phyloP scores from a whole-genome alignment of 495 filamentous ascomycete genomes.

The Collariella sp. region DNA sequence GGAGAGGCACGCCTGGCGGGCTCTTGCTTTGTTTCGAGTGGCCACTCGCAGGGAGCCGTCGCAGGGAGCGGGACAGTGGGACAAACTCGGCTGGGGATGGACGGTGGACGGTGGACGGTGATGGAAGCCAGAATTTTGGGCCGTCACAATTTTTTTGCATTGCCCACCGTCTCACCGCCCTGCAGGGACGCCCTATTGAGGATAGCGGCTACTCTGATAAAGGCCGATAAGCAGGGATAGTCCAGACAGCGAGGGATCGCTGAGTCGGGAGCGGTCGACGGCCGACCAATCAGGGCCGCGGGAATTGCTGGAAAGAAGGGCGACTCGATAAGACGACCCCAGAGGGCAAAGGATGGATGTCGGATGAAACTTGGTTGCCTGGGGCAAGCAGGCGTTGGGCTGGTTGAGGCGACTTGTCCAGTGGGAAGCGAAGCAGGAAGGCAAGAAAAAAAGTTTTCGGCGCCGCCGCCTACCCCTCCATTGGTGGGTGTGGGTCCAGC shows the following conservation, averaged over 20 bases:
- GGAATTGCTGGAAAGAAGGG: neutral
- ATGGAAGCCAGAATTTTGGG: neutral
- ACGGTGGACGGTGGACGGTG: too few relatives aligned
- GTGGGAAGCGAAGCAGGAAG: neutral
- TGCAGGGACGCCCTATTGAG: constrained; percentile 13
- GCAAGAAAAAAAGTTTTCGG: constrained; percentile 25
- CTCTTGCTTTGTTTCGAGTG: too few relatives aligned
- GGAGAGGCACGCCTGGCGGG: neutral
- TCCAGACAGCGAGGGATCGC: constrained; percentile 13
- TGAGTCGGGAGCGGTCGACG: constrained; percentile 13
- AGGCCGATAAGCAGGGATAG: constrained; percentile 27
- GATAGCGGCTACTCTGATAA: constrained; percentile 18
- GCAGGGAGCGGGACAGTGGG: too few relatives aligned
- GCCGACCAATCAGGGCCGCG: constrained; percentile 15
- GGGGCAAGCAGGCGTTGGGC: too few relatives aligned
- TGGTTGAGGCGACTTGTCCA: neutral
- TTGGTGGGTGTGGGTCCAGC: constrained; percentile 11
- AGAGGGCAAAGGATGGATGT: neutral
- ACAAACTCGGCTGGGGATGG: too few relatives aligned
- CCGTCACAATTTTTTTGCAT: constrained; percentile 13
- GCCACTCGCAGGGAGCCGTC: too few relatives aligned
- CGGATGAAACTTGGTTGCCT: constrained; percentile 13
- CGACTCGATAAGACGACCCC: constrained; percentile 9
- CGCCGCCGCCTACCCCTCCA: constrained; percentile 21
- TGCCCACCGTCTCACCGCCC: constrained; percentile 22